phyloP scores from a whole-genome alignment of 805 yeast species.

The Yamadazyma sp. region DNA sequence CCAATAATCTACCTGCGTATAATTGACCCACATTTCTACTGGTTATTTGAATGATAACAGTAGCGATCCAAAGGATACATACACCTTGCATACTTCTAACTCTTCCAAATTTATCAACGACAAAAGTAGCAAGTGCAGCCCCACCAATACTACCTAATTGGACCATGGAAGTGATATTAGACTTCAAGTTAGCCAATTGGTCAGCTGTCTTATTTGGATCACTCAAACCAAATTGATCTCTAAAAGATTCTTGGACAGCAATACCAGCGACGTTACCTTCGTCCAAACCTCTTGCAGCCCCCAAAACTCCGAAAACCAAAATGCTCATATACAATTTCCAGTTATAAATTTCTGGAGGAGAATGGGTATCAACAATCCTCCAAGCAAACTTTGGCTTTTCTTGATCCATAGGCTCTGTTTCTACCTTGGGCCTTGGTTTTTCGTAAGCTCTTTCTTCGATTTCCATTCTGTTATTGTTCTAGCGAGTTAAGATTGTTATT shows the following conservation, averaged over 20 bases:
- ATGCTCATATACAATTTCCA: slow-evolving; percentile 43
- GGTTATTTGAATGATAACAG: slow-evolving; percentile 48
- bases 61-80: slow-evolving; percentile 43
- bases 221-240: slow-evolving; percentile 39
- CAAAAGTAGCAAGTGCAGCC: slow-evolving; percentile 43
- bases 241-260: slow-evolving; percentile 43
- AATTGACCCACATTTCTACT: slow-evolving; percentile 46
- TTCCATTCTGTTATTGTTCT: no score
- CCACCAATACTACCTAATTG: slow-evolving; percentile 57
- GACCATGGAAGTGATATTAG: slow-evolving; percentile 58
- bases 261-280: slow-evolving; percentile 52
- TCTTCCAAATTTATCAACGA: slow-evolving; percentile 52
- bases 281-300: slow-evolving; percentile 56
- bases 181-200: slow-evolving; percentile 42
- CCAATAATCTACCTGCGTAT: slow-evolving; percentile 53
- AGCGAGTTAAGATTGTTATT: no score
- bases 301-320: slow-evolving; percentile 51
- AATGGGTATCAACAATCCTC: slow-evolving; percentile 19
- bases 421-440: no score
- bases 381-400: slow-evolving; percentile 9
- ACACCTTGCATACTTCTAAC: slow-evolving; percentile 44
- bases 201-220: slow-evolving; percentile 32
- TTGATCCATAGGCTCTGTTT: background rate
- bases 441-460: no score
- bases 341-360: slow-evolving; percentile 48